Base-by-base conservation (phyloP, 441 rosid genomes). In the Gossypium schwendimanii region DNA sequence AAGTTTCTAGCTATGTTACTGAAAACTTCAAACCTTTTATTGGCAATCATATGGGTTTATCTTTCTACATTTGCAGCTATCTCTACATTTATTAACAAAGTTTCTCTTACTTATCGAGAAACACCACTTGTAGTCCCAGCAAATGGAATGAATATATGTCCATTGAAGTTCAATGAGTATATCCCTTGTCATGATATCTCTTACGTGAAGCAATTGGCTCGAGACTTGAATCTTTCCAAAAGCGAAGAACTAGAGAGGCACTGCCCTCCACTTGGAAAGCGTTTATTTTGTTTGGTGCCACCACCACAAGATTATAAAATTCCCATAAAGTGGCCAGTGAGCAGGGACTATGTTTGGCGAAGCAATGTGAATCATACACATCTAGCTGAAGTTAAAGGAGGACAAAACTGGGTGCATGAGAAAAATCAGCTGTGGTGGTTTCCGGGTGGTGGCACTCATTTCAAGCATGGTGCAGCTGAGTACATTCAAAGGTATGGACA, bases 401-500 rank as follows among this genome's bases (percentile, higher is more conserved):
- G 98, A 15, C 97, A 94, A 74, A 92, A 88, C 71, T 94, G 99
- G 99, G 94, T 94, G 44, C 99, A 91, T 60, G 88, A 87, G 73
- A 87, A 84, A 72, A 84, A 81, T 62, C 86, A 83, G 77, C 77
- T 91, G 28, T 92, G 98, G 98, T 92, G 96, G 96, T 94, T 94
- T 69, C 99, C 99, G 0, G 97, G 99, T 39, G 99, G 99, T 36
- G 99, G 99, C 68, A 89, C 99, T 69, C 96, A 94, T 88, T 94
- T 94, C 80, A 94, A 92, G 84, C 93, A 91, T 55, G 99, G 99
- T 23, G 98, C 99, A 77, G 39, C 89, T 47, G 99, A 94, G 73
- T 94, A 94, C 75, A 94, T 94, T 74, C 81, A 92, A 71, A 86
- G 99, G 99, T 91, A 80, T 65, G 18, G 77, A 33, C 21, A 67